Evolutionary conservation across 2,329 filamentous ascomycete species (phyloP), one percentile per base, ranked within the genome.

Genomic region (Lasiodiplodia sp.): DNA sequence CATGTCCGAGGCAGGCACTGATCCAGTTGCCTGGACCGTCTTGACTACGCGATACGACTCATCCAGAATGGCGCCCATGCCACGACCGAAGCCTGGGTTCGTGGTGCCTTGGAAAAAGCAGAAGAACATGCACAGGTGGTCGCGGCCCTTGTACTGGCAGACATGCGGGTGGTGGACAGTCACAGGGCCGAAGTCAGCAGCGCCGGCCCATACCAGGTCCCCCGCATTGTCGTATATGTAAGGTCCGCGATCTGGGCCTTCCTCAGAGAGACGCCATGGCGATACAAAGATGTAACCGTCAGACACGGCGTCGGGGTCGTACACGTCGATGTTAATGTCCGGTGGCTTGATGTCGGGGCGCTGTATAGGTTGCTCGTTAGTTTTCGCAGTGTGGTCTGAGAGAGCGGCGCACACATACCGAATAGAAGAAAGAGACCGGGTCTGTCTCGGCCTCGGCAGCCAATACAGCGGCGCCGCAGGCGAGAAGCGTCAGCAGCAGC

Each of bases 41-140:
- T 81, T 80, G 62, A 85, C 83, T 52, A 83, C 81, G 44, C 81
- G 78, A 71, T 86, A 86, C 49, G 78, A 77, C 67, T 80, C 80
- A 71, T 86, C 81, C 81, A 86, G 81, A 68, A 86, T 86, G 21
- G 85, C 77, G 51, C 83, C 84, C 78, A 85, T 83, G 10, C 84
- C 84, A 40, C 83, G 47, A 28, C 83, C 84, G 69, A 85, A 86
- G 31, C 84, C 84, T 63, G 83, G 82, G 69, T 85, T 83, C 69
- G 86, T 84, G 67, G 82, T 79, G 40, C 84, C 84, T 68, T 85
- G 81, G 74, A 85, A 86, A 73, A 83, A 85, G 23, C 49, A 52
- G 11, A 52, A 52, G 72, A 37, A 37, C 57, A 60, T 7, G 72
- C 83, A 86, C 18, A 86, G 73, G 70, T 86, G 84, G 58, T 83